Conservation (phyloP, 176 grass and related monocot genomes). For the Bothriochloa decipiens region DNA sequence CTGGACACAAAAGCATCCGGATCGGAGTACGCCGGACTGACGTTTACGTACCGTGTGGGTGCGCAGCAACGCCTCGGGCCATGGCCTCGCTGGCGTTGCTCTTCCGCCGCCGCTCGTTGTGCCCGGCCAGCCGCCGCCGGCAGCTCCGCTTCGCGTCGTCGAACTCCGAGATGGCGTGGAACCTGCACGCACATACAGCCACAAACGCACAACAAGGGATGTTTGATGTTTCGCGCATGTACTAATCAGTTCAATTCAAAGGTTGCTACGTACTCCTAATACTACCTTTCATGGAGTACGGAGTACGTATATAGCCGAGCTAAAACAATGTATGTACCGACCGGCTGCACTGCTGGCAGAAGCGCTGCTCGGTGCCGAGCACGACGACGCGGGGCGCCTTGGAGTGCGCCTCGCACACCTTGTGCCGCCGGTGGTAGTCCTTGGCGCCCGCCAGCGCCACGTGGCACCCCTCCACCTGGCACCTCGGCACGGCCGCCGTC, state of each 20-base stretch:
- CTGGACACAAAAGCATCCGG: not conserved
- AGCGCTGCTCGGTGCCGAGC: slow-evolving; percentile 75
- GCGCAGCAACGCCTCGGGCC: slow-evolving; percentile 43
- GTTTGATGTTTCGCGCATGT: not conserved
- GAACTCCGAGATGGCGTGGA: slow-evolving; percentile 85
- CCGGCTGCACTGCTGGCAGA: slow-evolving; percentile 99
- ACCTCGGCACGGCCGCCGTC: slow-evolving; percentile 36
- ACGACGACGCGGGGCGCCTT: slow-evolving; percentile 75
- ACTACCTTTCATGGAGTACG: not conserved
- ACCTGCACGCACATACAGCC: slow-evolving; percentile 34
- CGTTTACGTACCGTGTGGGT: slow-evolving; percentile 44
- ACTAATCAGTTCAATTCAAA: not conserved
- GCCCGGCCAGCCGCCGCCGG: slow-evolving; percentile 71
- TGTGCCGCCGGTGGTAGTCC: slow-evolving; percentile 87
- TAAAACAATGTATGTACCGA: not conserved
- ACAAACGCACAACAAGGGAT: not conserved
- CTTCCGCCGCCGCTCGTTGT: slow-evolving; percentile 90
- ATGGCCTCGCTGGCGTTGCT: slow-evolving; percentile 71
- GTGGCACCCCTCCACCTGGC: slow-evolving; percentile 83
- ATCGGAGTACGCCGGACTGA: not conserved
- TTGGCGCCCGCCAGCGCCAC: slow-evolving; percentile 51
- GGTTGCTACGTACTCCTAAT: too few species aligned
- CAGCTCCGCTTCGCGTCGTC: slow-evolving; percentile 89
- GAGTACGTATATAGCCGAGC: not conserved
- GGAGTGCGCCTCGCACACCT: slow-evolving; percentile 84